Percentiles rank a stretch among this genome's conserved stretches.
These are phyloP conservation scores for Actinomortierella wolfii DNA, from an alignment of 371 early-diverging fungal species.

Conservation along the genomic window DNA sequence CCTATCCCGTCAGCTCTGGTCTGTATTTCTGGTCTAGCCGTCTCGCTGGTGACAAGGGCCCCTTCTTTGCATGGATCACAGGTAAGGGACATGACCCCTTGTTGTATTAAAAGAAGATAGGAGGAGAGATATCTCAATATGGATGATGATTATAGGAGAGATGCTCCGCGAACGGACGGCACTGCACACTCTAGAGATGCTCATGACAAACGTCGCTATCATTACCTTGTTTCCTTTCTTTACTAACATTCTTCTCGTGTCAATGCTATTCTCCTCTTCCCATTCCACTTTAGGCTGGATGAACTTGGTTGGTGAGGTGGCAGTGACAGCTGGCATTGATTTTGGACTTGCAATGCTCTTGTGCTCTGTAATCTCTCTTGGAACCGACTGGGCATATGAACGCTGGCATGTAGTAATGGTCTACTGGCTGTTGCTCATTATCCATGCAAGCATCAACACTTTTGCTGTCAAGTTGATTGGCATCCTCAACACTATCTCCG, in stretches of 20 bases:
- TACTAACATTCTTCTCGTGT: too few relatives aligned
- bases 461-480: slow-evolving; percentile 54
- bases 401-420: slow-evolving; percentile 52
- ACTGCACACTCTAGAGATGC: too few relatives aligned
- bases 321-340: slow-evolving; percentile 54
- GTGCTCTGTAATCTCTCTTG: slow-evolving; percentile 52
- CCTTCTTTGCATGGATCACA: slow-evolving; percentile 44
- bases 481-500: slow-evolving; percentile 53
- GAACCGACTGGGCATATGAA: slow-evolving; percentile 48
- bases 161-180: too few relatives aligned
- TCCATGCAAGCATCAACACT: slow-evolving; percentile 62
- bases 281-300: too few relatives aligned
- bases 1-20: slow-evolving; percentile 52
- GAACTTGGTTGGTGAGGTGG: slow-evolving; percentile 46
- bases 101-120: too few relatives aligned
- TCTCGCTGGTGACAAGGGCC: slow-evolving; percentile 28
- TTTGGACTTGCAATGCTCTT: slow-evolving; percentile 59
- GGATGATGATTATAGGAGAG: too few relatives aligned
- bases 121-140: too few relatives aligned
- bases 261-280: too few relatives aligned
- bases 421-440: slow-evolving; percentile 56
- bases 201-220: too few relatives aligned
- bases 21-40: slow-evolving; percentile 41
- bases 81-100: too few relatives aligned
- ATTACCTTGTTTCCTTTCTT: too few relatives aligned